Conservation (phyloP, 1,139 yeast genomes). For the Saccharomyces hybrid region DNA sequence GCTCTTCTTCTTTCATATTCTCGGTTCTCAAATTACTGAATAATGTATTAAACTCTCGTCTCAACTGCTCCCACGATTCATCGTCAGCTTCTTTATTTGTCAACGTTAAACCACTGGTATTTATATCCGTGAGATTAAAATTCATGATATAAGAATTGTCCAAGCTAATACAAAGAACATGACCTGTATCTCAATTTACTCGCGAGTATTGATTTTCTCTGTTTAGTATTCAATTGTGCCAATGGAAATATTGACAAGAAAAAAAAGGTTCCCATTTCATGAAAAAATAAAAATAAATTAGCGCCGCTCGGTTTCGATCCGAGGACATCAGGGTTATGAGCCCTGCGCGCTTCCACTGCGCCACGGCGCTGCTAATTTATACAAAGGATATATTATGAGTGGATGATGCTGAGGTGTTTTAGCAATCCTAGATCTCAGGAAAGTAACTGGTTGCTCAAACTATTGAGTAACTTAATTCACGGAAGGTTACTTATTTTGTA, state of each 20-base stretch:
- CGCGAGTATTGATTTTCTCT: no score
- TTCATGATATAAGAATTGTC: not conserved
- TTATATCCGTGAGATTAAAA: not conserved
- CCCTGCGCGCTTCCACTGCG: conserved; percentile 99
- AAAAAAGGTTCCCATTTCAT: no score
- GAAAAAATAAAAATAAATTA: conserved; percentile 32
- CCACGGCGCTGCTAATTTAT: conserved; percentile 57
- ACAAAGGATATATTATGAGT: no score
- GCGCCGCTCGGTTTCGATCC: conserved; percentile 99
- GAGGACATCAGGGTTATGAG: conserved; percentile 99
- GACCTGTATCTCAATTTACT: not conserved
- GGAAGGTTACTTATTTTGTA: no score
- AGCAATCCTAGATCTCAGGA: no score
- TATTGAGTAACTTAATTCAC: no score
- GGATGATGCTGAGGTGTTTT: no score
- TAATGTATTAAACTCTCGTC: not conserved
- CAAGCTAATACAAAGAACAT: not conserved
- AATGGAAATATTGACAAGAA: no score
- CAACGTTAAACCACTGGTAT: not conserved
- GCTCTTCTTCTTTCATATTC: not conserved
- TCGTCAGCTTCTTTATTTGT: not conserved
- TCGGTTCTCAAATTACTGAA: not conserved
- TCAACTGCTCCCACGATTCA: not conserved
- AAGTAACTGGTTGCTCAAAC: no score
- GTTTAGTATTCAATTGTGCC: no score